Evolutionary conservation across 495 filamentous ascomycete genomes (phyloP).

Genomic region (Barbatosphaeria neglecta): DNA sequence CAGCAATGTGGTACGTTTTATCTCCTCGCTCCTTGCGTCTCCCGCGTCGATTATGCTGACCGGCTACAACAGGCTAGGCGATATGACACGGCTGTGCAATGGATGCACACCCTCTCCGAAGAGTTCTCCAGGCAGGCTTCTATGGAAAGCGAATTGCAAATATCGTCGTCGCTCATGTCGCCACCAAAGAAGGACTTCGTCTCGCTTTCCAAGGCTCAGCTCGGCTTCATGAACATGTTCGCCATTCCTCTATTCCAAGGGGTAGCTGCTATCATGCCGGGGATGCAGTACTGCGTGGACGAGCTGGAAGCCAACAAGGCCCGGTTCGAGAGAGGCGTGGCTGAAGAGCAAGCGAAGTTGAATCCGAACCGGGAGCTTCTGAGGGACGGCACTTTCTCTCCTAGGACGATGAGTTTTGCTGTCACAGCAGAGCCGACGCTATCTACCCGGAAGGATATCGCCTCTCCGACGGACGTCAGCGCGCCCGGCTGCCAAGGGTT

Average conservation of each 20-base stretch:
- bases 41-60: constrained; percentile 4
- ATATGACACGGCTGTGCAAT: constrained; percentile 68
- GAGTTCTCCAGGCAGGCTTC: constrained; percentile 86
- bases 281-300: constrained; percentile 68
- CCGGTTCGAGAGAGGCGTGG: constrained; percentile 57
- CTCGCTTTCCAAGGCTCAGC: constrained; percentile 77
- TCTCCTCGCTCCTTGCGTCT: not conserved
- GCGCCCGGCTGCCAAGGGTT: not conserved
- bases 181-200: constrained; percentile 73
- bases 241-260: constrained; percentile 82
- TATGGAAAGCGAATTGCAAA: constrained; percentile 81
- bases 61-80: constrained; percentile 53
- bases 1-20: constrained; percentile 77
- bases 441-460: not conserved
- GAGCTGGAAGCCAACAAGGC: constrained; percentile 66
- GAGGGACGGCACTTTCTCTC: constrained; percentile 24
- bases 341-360: constrained; percentile 32
- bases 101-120: constrained; percentile 84
- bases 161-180: constrained; percentile 75
- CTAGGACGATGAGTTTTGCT: constrained; percentile 26
- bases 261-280: constrained; percentile 71
- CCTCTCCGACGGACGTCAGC: not conserved
- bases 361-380: constrained; percentile 11
- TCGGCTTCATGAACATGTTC: constrained; percentile 93
- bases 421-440: constrained; percentile 8